Evolutionary conservation across 1,139 yeast genomes (phyloP), one percentile per base, ranked within the genome.

Genomic region (Meyerozyma sp.): DNA sequence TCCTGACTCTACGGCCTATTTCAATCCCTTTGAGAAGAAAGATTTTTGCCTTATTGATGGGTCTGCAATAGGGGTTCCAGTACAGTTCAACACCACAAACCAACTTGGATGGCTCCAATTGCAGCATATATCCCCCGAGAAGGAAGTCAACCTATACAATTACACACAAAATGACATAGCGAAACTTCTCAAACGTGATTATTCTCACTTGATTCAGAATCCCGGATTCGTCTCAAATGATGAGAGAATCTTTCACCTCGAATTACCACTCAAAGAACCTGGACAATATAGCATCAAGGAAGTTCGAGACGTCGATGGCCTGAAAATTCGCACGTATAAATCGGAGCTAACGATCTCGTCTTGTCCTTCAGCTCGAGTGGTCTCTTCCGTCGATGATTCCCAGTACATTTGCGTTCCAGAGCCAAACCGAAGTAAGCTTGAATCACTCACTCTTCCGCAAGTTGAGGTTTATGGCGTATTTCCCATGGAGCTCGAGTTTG

Each of bases 1-100:
- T 36, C 98, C 98, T 0, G 98, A 93, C 59, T 86, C 95, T 36
- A 84, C 95, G 0, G 96, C 95, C 2, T 71, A 75, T 53, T 69
- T 94, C 57, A 89, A 91, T 51, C 97, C 97, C 1, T 79, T 82
- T 51, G 78, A 75, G 39, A 78, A 76, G 35, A 74, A 79, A 25
- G 55, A 57, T 11, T 75, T 73, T 46, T 91, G 98, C 62, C 10
- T 30, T 4, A 59, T 89, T 40, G 80, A 80, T 40, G 48, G 34
- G 41, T 54, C 39, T 28, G 41, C 26, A 1, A 48, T 71, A 25
- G 61, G 72, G 28, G 73, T 91, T 50, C 97, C 98, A 4, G 71
- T 93, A 18, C 81, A 85, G 51, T 77, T 90, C 54, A 91, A 93
- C 55, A 83, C 96, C 14, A 82, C 96, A 3, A 76, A 82, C 3